A percentile compares a stretch with the other conserved stretches of the same genome.
Conservation (phyloP, 495 filamentous ascomycete species). For the Haplographium delicatum region DNA sequence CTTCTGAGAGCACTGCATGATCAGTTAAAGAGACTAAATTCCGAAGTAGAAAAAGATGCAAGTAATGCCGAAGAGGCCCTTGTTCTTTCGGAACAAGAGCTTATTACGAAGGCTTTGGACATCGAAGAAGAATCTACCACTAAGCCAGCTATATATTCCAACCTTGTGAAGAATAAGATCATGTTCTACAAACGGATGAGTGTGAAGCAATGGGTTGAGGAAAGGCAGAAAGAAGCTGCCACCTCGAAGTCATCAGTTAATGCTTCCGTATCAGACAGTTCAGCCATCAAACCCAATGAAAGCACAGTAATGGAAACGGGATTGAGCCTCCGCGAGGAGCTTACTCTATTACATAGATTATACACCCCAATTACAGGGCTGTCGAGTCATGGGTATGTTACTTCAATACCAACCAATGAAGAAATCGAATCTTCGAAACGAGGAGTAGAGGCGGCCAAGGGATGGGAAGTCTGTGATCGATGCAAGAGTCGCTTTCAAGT, state of each 20-base stretch:
- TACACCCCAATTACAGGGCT: slow-evolving; percentile 55
- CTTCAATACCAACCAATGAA: slow-evolving; percentile 50
- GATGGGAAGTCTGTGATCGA: slow-evolving; percentile 85
- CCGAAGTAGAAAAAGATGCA: slow-evolving; percentile 50
- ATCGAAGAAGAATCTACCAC: slow-evolving; percentile 77
- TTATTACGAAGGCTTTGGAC: slow-evolving; percentile 75
- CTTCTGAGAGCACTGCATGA: slow-evolving; percentile 70
- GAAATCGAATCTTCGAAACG: slow-evolving; percentile 58
- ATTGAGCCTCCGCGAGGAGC: slow-evolving; percentile 60
- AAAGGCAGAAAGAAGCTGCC: slow-evolving; percentile 30
- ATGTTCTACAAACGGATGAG: slow-evolving; percentile 67
- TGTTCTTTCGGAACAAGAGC: slow-evolving; percentile 57
- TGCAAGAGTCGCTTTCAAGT: slow-evolving; percentile 85
- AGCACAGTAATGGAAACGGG: slow-evolving; percentile 59
- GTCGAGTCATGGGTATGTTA: slow-evolving; percentile 68
- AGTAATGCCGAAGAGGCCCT: slow-evolving; percentile 36
- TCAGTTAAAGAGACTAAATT: slow-evolving; percentile 67
- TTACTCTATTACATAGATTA: slow-evolving; percentile 55
- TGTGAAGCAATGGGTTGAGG: slow-evolving; percentile 58
- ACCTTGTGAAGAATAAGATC: slow-evolving; percentile 76
- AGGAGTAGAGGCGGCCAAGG: slow-evolving; percentile 58
- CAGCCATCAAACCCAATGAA: slow-evolving; percentile 17
- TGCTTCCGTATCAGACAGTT: slow-evolving; percentile 4
- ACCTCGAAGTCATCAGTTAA: slow-evolving; percentile 25
- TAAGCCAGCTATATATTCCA: slow-evolving; percentile 65